phyloP scores from a whole-genome alignment of 2,329 filamentous ascomycete species.

The Westerdykella sp. region DNA sequence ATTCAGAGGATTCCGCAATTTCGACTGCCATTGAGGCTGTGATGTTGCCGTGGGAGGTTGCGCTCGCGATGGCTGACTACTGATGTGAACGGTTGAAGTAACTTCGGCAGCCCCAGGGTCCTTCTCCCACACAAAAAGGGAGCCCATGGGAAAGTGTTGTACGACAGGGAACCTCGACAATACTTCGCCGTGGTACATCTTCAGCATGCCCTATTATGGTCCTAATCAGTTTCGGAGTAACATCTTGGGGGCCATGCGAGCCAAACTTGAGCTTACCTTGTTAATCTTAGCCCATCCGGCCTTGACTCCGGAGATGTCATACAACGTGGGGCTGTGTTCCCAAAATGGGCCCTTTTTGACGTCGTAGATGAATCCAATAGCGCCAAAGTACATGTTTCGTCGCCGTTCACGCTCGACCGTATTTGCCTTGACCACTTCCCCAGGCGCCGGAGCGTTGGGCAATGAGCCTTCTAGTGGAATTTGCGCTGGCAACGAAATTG shows the following conservation, averaged over 20 bases:
- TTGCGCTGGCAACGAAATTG: constrained; percentile 51
- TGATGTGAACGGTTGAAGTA: constrained; percentile 30
- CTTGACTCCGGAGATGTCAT: constrained; percentile 84
- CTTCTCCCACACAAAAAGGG: constrained; percentile 45
- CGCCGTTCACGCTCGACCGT: constrained; percentile 38
- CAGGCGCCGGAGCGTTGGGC: constrained; percentile 59
- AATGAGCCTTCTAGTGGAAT: constrained; percentile 77
- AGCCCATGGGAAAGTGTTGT: constrained; percentile 68
- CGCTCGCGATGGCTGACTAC: constrained; percentile 27
- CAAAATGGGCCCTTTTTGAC: constrained; percentile 96
- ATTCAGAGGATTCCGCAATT: constrained; percentile 22
- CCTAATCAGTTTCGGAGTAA: constrained; percentile 1
- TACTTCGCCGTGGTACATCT: constrained; percentile 98
- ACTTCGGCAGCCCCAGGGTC: constrained; percentile 37
- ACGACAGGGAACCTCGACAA: constrained; percentile 95
- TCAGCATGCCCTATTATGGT: constrained; percentile 74
- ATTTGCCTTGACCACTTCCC: constrained; percentile 50
- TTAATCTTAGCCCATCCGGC: constrained; percentile 98
- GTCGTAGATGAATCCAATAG: constrained; percentile 93
- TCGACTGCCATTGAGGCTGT: constrained; percentile 6
- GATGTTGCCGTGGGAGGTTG: constrained; percentile 14
- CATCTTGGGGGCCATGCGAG: not conserved
- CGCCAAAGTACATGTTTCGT: constrained; percentile 77
- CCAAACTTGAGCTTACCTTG: constrained; percentile 32
- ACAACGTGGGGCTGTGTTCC: constrained; percentile 87